phyloP scores from a whole-genome alignment of 1,139 yeast species.

The Meyerozyma smithsonii region DNA sequence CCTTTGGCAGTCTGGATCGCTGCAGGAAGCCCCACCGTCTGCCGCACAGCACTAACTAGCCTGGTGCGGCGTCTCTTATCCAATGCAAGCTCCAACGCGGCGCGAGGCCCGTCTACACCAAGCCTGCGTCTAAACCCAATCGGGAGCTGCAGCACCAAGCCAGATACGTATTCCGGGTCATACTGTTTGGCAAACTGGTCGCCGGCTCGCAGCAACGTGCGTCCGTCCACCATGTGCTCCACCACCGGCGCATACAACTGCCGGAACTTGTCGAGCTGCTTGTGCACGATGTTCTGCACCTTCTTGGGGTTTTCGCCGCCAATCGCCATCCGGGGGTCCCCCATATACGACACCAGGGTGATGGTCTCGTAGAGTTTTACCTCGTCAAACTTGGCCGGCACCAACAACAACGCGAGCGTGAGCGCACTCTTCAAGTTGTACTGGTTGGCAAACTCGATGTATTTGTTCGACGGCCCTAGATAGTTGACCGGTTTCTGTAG shows the following conservation, averaged over 20 bases:
- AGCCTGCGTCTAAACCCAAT: background rate
- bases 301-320: conserved; percentile 94
- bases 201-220: conserved; percentile 11
- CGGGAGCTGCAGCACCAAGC: background rate
- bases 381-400: conserved; percentile 45
- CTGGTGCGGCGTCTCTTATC: conserved; percentile 34
- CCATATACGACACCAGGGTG: conserved; percentile 78
- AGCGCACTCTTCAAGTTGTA: conserved; percentile 76
- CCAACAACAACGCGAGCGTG: conserved; percentile 61
- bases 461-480: conserved; percentile 29
- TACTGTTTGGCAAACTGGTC: background rate
- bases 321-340: conserved; percentile 82
- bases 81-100: background rate
- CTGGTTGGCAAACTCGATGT: conserved; percentile 63
- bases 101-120: background rate
- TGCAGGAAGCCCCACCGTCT: conserved; percentile 67
- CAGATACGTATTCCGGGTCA: background rate
- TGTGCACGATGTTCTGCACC: conserved; percentile 75
- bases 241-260: conserved; percentile 65
- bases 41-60: conserved; percentile 43
- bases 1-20: conserved; percentile 79
- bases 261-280: conserved; percentile 68
- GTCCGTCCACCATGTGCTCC: conserved; percentile 19
- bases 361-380: conserved; percentile 68
- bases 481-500: conserved; percentile 90